These are phyloP conservation scores for Buxus sempervirens DNA, from an alignment of 164 flowering plant species.

Conservation along the genomic window DNA sequence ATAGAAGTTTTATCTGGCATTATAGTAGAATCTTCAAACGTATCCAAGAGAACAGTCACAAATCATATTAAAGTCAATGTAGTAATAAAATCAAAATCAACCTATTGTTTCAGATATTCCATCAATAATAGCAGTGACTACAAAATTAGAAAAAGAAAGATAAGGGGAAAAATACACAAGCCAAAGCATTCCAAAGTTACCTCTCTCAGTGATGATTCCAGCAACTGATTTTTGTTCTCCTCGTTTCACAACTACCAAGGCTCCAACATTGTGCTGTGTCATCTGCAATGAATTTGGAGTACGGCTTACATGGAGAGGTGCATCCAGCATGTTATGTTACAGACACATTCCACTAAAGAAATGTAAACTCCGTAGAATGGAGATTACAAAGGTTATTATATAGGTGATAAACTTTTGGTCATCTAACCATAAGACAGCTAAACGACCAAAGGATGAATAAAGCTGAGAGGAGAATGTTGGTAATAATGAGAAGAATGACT, in stretches of 20 bases:
- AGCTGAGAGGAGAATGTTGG: too few species aligned
- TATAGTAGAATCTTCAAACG: background rate
- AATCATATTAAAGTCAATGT: background rate
- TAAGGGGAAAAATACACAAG: too few species aligned
- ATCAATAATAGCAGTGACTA: too few species aligned
- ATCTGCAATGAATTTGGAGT: conserved; percentile 16
- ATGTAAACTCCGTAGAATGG: background rate
- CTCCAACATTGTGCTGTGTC: conserved; percentile 86
- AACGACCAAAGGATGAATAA: background rate
- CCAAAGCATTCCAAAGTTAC: conserved; percentile 29
- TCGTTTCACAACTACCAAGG: conserved; percentile 92
- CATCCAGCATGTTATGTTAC: too few species aligned
- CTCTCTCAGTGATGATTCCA: conserved; percentile 97
- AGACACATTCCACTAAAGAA: background rate
- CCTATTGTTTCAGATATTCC: too few species aligned
- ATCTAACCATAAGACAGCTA: background rate
- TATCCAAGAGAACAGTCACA: background rate
- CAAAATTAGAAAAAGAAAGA: background rate
- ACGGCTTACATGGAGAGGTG: too few species aligned
- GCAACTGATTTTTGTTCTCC: conserved; percentile 83
- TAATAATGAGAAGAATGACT: too few species aligned
- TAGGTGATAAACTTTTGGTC: too few species aligned
- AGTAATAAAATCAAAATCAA: too few species aligned
- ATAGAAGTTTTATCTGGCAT: background rate
- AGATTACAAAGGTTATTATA: too few species aligned